A percentile compares a stretch with the other conserved stretches of the same genome.
Conservation (phyloP, 73 alveolate species). For the Paramecium primaurelia region DNA sequence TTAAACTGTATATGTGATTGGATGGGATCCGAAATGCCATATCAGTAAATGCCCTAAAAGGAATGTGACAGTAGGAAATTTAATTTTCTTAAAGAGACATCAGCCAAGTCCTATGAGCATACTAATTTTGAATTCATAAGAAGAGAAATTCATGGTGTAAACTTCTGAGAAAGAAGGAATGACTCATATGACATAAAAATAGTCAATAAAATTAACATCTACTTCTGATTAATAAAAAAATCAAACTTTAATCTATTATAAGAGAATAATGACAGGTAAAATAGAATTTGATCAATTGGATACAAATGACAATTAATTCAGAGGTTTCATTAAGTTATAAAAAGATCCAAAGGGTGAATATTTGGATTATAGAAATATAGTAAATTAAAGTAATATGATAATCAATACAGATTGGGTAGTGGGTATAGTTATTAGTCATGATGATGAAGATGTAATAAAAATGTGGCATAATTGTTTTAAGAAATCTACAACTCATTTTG, state of each 20-base stretch:
- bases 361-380: constrained; percentile 1
- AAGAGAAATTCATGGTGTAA: constrained; percentile 18
- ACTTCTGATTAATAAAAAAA: background rate
- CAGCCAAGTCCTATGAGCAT: constrained; percentile 15
- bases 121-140: background rate
- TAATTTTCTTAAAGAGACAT: background rate
- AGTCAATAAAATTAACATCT: constrained; percentile 25
- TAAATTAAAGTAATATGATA: background rate
- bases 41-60: background rate
- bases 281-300: constrained; percentile 25
- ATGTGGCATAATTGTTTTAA: constrained; percentile 27
- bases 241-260: background rate
- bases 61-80: constrained; percentile 23
- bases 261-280: constrained; percentile 31
- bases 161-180: constrained; percentile 12
- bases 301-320: background rate
- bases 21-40: constrained; percentile 39
- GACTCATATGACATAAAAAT: background rate
- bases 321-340: constrained; percentile 35
- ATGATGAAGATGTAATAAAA: background rate
- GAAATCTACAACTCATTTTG: background rate
- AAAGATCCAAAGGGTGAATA: constrained; percentile 53
- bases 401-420: constrained; percentile 44
- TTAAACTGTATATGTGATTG: background rate
- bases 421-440: constrained; percentile 15